Conservation (phyloP, 345 rosid species). For the Ricinus communis region DNA sequence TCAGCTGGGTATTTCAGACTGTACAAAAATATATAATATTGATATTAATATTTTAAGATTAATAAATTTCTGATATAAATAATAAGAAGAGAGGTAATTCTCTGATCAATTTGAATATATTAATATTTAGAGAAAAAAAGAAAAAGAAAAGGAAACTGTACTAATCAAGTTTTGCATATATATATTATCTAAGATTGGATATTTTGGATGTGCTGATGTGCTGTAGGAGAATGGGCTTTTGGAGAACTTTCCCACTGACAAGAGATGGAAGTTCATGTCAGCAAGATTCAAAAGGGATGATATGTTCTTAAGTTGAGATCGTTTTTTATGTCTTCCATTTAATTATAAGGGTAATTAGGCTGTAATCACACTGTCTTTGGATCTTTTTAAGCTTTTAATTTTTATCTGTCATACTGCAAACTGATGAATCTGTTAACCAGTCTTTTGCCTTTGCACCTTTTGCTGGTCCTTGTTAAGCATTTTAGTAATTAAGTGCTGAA, state of each 20-base stretch:
- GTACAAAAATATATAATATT: no score
- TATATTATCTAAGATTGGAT: not conserved
- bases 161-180: no score
- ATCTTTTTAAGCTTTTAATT: not conserved
- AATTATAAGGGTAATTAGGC: not conserved
- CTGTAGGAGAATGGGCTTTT: not conserved
- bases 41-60: no score
- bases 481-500: no score
- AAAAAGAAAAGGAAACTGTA: no score
- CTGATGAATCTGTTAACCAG: not conserved
- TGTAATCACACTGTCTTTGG: not conserved
- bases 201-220: not conserved
- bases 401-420: not conserved
- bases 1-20: no score
- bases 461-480: no score
- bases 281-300: not conserved
- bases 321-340: not conserved
- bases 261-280: not conserved
- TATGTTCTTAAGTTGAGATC: constrained; percentile 2
- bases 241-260: not conserved
- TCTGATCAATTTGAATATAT: no score
- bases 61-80: no score
- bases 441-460: no score
- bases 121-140: no score
- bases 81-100: no score